Conservation (phyloP, 164 flowering plant genomes). For the Berberis vulgaris region DNA sequence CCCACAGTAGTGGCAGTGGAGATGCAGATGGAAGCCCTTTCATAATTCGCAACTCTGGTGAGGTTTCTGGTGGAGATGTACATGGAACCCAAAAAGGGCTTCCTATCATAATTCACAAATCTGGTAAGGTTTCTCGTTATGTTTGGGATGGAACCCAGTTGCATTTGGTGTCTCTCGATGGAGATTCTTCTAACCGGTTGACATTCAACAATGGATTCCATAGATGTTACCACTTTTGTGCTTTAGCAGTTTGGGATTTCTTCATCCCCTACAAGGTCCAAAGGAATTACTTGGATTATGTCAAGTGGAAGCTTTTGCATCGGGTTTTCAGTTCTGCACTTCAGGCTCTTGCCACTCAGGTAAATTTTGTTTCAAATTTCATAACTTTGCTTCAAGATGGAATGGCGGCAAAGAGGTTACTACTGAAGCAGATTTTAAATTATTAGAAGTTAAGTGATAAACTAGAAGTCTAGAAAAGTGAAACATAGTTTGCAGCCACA, state of each 20-base stretch:
- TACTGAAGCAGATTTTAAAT: too few relatives aligned
- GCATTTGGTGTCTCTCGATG: background rate
- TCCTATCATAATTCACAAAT: background rate
- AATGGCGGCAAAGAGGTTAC: too few relatives aligned
- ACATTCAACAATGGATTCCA: background rate
- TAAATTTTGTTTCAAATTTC: background rate
- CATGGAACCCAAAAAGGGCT: background rate
- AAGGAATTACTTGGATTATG: conserved; percentile 32
- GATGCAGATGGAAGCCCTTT: too few relatives aligned
- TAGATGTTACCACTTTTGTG: background rate
- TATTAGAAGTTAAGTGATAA: too few relatives aligned
- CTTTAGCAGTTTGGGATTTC: background rate
- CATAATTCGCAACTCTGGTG: too few relatives aligned
- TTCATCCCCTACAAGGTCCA: background rate
- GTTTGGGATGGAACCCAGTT: background rate
- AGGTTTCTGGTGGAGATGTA: too few relatives aligned
- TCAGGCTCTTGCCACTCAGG: conserved; percentile 85
- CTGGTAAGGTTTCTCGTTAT: background rate
- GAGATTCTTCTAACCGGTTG: background rate
- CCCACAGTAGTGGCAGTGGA: too few relatives aligned
- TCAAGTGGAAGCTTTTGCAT: conserved; percentile 86
- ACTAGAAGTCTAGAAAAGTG: too few relatives aligned
- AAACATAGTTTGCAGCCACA: too few relatives aligned
- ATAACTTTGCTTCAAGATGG: too few relatives aligned
- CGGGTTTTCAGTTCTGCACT: conserved; percentile 80